Evolutionary conservation across 805 yeast species (phyloP), one percentile per base, ranked within the genome.

Genomic region (Zygosaccharomyces kombuchaensis): DNA sequence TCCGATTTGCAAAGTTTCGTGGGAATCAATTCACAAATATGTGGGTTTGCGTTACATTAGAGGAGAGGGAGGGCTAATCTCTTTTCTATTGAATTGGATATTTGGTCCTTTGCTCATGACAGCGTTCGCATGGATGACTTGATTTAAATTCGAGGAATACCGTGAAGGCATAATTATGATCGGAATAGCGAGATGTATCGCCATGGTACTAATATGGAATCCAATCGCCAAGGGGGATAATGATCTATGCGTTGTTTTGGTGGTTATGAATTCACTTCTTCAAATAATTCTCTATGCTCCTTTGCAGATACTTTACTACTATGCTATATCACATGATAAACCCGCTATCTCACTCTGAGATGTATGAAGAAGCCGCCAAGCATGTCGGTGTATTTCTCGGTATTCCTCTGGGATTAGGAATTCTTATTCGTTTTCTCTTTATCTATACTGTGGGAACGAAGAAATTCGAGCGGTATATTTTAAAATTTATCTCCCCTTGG

Each of bases 151-250:
- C 40, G 62, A 62, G 6, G 83, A 76, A 44, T 75, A 74, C 45
- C 62, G 83, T 34, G 65, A 62, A 34, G 83, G 83, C 1, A 68
- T 79, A n/a, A 76, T 79, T 25, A 71, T 79, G 75, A 75, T 79
- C 37, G 84, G 84, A 1, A 46, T 76, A 29, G 83, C 81, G 5
- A 62, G 83, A 47, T 78, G 84, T 56, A 77, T 78, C 51, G 84
- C 83, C 17, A 78, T 79, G 83, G 84, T 78, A 1, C 60, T 79
- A 41, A 58, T 78, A 22, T 78, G 83, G 84, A 78, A 74, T 54
- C 71, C 74, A 25, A 63, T 79, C 13, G 78, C 82, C 2, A 70
- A 63, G 6, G 83, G 83, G 5, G 80, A 77, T 54, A 60, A 63
- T 37, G 68, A 68, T 34, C 58, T 76, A 35, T 78, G 84, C 59